Base-by-base conservation (phyloP, 495 filamentous ascomycete genomes). In the Penicillium coprophilum region DNA sequence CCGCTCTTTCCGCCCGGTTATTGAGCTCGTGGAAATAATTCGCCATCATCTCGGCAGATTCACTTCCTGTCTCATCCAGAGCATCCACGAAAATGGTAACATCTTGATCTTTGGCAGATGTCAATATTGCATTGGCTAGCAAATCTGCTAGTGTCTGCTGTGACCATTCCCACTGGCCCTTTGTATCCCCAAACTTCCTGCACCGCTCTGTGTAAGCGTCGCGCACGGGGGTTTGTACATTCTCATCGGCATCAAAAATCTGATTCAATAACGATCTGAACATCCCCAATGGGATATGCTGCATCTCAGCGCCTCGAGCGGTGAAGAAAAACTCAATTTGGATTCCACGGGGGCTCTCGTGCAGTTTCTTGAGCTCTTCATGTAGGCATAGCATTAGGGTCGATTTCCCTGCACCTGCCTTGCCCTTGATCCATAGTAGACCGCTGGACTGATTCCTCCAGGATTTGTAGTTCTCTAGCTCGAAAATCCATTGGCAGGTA, bases 381-480 rank as follows among this genome's bases (percentile, higher is more conserved):
- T 52, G 40, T 17, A 64, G 34, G 40, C 51, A 64, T 0, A 34
- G 71, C 62, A 77, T 67, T 21, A 81, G 48, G 1, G 78, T 81
- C 1, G 77, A 80, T 64, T 81, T 81, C 0, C 79, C 78, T 10
- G 72, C 71, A 20, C 79, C 77, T 4, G 77, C 76, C 49, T 78
- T 82, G 19, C 79, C 78, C 50, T 75, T 74, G 32, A 81, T 71
- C 79, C 77, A 81, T 10, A 80, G 64, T 12, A 80, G 47, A 47
- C 61, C 57, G 12, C 21, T n/a, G 31, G 53, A 12, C 57, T 60
- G n/a, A 19, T 58, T 41, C 17, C 56, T 38, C 77, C 76, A 80
- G 6, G 38, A 64, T 27, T 51, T 57, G 44, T 70, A 80, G 13
- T 58, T 50, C 1, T 61, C 39, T n/a, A 74, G 59, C 46, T 57